These are phyloP conservation scores for Pelargonium cotyledonis DNA, from an alignment of 441 rosid genomes.

Conservation along the genomic window DNA sequence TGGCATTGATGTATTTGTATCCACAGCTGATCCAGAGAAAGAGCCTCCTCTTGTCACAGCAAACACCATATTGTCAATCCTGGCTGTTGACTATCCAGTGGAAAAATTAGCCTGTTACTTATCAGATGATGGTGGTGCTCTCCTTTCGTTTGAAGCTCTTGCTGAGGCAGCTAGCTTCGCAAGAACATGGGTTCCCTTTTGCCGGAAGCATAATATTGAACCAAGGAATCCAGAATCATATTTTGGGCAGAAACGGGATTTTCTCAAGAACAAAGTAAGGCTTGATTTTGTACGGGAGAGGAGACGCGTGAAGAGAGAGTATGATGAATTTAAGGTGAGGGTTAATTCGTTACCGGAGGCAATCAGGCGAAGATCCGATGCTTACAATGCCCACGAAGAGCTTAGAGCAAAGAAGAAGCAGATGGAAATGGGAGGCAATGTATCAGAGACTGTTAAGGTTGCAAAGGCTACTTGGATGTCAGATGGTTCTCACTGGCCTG, in stretches of 20 bases:
- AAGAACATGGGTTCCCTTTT: slow-evolving; percentile 81
- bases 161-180: slow-evolving; percentile 90
- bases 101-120: slow-evolving; percentile 86
- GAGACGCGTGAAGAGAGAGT: slow-evolving; percentile 82
- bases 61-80: slow-evolving; percentile 76
- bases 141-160: slow-evolving; percentile 76
- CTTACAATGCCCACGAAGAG: slow-evolving; percentile 74
- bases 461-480: slow-evolving; percentile 92
- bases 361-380: slow-evolving; percentile 75
- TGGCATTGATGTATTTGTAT: slow-evolving; percentile 79
- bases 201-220: slow-evolving; percentile 74
- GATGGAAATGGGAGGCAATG: slow-evolving; percentile 47
- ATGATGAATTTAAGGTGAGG: slow-evolving; percentile 89
- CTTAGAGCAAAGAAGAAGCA: slow-evolving; percentile 67
- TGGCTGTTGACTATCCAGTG: slow-evolving; percentile 84
- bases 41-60: slow-evolving; percentile 92
- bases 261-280: slow-evolving; percentile 68
- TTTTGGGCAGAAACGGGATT: slow-evolving; percentile 70
- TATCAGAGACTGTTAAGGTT: slow-evolving; percentile 36
- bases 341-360: slow-evolving; percentile 66
- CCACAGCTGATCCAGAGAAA: slow-evolving; percentile 91
- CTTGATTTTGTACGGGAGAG: slow-evolving; percentile 82
- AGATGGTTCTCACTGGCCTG: slow-evolving; percentile 93
- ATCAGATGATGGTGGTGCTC: slow-evolving; percentile 85
- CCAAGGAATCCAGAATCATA: slow-evolving; percentile 90